phyloP scores from a whole-genome alignment of 2,329 filamentous ascomycete species.

The Macroventuria anomochaeta region DNA sequence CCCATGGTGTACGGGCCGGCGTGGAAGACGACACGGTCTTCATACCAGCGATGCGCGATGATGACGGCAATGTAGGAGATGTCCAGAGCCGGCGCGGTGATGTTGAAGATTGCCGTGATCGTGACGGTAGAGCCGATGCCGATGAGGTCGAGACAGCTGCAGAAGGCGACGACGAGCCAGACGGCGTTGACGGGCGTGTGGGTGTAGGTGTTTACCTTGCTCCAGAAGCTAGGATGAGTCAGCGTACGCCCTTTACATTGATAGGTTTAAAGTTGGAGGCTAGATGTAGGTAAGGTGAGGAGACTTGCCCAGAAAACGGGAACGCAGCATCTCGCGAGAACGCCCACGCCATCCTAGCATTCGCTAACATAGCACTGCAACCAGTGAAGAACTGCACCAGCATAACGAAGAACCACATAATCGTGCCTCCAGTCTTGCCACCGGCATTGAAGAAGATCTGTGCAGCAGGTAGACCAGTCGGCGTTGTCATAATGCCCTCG shows the following conservation, averaged over 20 bases:
- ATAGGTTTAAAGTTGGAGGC: neutral
- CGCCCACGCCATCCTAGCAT: slow-evolving; percentile 68
- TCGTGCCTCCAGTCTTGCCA: slow-evolving; percentile 61
- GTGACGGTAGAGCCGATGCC: slow-evolving; percentile 59
- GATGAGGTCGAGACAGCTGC: slow-evolving; percentile 59
- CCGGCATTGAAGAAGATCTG: slow-evolving; percentile 65
- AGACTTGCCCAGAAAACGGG: slow-evolving; percentile 62
- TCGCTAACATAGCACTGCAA: slow-evolving; percentile 68
- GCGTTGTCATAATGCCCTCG: slow-evolving; percentile 61
- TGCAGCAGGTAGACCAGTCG: slow-evolving; percentile 67
- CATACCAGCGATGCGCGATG: slow-evolving; percentile 62
- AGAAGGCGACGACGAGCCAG: slow-evolving; percentile 68
- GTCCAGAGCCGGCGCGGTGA: slow-evolving; percentile 55
- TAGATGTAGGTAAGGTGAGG: no score
- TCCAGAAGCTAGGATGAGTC: slow-evolving; percentile 54
- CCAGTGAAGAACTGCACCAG: slow-evolving; percentile 71
- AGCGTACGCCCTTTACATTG: slow-evolving; percentile 11
- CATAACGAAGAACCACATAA: slow-evolving; percentile 68
- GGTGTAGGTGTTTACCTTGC: slow-evolving; percentile 60
- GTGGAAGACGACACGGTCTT: slow-evolving; percentile 59
- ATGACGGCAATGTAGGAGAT: slow-evolving; percentile 68
- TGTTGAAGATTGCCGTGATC: slow-evolving; percentile 58
- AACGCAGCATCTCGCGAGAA: slow-evolving; percentile 66
- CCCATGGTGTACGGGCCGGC: slow-evolving; percentile 66
- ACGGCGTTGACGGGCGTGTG: slow-evolving; percentile 68